phyloP scores from a whole-genome alignment of 2,329 filamentous ascomycete species.

The Capronia epimyces region DNA sequence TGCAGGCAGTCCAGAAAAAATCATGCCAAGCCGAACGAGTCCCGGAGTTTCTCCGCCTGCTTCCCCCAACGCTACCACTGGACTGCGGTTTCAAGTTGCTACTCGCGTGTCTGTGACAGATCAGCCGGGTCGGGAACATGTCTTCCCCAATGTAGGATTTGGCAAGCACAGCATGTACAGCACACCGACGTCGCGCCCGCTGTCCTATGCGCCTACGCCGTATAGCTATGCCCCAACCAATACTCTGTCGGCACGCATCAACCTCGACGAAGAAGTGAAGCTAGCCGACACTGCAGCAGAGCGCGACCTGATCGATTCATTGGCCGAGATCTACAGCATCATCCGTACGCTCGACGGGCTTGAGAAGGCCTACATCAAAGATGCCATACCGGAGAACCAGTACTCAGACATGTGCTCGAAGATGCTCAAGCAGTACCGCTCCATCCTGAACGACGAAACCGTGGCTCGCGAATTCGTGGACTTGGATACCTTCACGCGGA shows the following conservation, averaged over 20 bases:
- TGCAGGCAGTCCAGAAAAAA: conserved; percentile 1
- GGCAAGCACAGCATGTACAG: conserved; percentile 24
- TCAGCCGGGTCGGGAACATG: too few species aligned
- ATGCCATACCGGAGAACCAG: conserved; percentile 83
- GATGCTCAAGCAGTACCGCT: conserved; percentile 93
- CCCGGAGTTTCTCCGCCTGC: conserved; percentile 1
- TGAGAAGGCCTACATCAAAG: conserved; percentile 93
- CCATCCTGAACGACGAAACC: conserved; percentile 80
- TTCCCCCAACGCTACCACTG: too few species aligned
- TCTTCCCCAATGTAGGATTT: background rate
- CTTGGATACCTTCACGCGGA: conserved; percentile 81
- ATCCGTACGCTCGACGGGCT: conserved; percentile 92
- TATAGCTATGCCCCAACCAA: conserved; percentile 87
- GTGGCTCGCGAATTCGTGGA: conserved; percentile 86
- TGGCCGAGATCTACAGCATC: conserved; percentile 96
- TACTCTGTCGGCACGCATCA: conserved; percentile 79
- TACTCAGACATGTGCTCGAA: conserved; percentile 96
- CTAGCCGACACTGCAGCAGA: conserved; percentile 79
- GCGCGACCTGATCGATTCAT: conserved; percentile 87
- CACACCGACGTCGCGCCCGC: conserved; percentile 44
- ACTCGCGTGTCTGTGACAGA: too few species aligned
- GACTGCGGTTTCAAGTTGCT: too few species aligned
- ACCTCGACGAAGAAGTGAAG: conserved; percentile 93
- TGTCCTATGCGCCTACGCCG: conserved; percentile 82
- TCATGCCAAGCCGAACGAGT: background rate